Percentiles rank a stretch among this genome's conserved stretches.
phyloP scores from a whole-genome alignment of 1,284 basidiomycete species.

The Lentinula novae-zelandiae region DNA sequence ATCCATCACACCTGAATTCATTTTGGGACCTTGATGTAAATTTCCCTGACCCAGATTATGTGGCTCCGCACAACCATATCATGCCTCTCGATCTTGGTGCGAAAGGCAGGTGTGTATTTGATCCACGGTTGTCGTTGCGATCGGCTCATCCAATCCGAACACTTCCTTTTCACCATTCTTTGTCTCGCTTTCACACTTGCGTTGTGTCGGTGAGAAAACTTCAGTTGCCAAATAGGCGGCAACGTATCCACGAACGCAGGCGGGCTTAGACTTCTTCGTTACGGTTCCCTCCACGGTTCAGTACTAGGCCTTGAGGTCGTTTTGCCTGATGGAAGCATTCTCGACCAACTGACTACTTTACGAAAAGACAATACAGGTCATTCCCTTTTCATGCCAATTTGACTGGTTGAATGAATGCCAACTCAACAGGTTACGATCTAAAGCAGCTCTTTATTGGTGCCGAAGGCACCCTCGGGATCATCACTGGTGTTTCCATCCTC shows the following conservation, averaged over 20 bases:
- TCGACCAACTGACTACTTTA: slow-evolving; percentile 79
- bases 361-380: slow-evolving; percentile 97
- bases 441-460: slow-evolving; percentile 99
- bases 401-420: slow-evolving; percentile 1
- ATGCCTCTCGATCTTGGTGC: slow-evolving; percentile 98
- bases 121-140: slow-evolving; percentile 7
- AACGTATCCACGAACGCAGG: slow-evolving; percentile 98
- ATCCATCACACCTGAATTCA: too few species aligned
- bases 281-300: slow-evolving; percentile 93
- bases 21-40: background rate
- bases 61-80: slow-evolving; percentile 88
- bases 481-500: slow-evolving; percentile 94
- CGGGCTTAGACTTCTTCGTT: slow-evolving; percentile 89
- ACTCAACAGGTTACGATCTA: slow-evolving; percentile 85
- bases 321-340: slow-evolving; percentile 92
- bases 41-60: slow-evolving; percentile 48
- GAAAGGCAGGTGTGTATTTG: slow-evolving; percentile 77
- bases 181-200: slow-evolving; percentile 1
- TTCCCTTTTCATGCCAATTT: slow-evolving; percentile 19
- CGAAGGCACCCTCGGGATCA: slow-evolving; percentile 93
- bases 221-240: slow-evolving; percentile 95
- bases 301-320: slow-evolving; percentile 98
- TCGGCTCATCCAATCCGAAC: slow-evolving; percentile 8
- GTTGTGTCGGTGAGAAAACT: background rate
- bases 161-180: background rate